phyloP scores from a whole-genome alignment of 345 rosid species.

The Passiflora organensis region DNA sequence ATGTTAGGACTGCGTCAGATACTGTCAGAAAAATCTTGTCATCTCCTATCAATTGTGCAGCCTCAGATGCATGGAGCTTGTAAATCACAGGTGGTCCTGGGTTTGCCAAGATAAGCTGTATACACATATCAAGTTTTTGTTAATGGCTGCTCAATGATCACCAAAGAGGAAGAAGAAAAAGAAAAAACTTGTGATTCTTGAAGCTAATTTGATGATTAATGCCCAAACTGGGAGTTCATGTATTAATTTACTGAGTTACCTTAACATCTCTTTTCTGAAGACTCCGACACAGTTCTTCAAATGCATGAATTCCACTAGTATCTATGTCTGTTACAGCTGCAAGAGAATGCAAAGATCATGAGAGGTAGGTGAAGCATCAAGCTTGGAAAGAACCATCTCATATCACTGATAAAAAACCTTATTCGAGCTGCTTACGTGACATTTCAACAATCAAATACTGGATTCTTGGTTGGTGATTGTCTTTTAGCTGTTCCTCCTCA shows the following conservation, averaged over 20 bases:
- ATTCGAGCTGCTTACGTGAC: constrained; percentile 59
- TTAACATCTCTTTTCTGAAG: constrained; percentile 64
- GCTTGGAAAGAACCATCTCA: not conserved
- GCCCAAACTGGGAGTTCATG: no score
- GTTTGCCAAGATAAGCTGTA: constrained; percentile 72
- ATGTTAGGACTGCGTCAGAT: constrained; percentile 73
- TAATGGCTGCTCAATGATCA: no score
- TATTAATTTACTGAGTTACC: constrained; percentile 30
- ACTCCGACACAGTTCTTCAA: constrained; percentile 61
- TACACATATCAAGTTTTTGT: not conserved
- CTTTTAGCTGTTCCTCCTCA: constrained; percentile 66
- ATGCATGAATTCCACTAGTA: constrained; percentile 83
- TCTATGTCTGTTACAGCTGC: constrained; percentile 88
- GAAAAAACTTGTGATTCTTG: no score
- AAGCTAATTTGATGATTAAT: no score
- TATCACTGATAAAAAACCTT: not conserved
- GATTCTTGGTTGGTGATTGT: constrained; percentile 29
- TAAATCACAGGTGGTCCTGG: constrained; percentile 83
- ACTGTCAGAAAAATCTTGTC: constrained; percentile 73
- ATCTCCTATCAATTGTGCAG: constrained; percentile 43
- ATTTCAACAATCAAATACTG: constrained; percentile 76
- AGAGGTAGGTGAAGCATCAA: not conserved
- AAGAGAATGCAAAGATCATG: not conserved
- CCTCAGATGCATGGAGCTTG: constrained; percentile 64
- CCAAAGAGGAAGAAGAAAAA: no score